phyloP scores from a whole-genome alignment of 129 eudicot genomes.

The Mikania micrantha region DNA sequence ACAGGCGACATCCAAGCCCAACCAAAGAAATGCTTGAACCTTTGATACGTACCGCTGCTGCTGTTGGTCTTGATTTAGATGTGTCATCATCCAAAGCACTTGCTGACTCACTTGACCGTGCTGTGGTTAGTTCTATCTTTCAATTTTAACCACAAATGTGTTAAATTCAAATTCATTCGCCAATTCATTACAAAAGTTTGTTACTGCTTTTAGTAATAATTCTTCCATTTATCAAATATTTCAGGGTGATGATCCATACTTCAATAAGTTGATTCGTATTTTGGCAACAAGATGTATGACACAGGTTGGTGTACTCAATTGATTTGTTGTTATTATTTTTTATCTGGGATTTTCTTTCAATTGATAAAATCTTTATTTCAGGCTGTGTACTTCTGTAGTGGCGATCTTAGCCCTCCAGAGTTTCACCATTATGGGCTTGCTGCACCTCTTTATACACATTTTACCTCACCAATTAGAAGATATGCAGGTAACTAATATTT shows the following conservation, averaged over 20 bases:
- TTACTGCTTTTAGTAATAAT: neutral
- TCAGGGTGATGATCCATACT: conserved; percentile 91
- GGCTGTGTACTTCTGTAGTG: conserved; percentile 99
- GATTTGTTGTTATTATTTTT: neutral
- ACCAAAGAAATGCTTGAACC: conserved; percentile 99
- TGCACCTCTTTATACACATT: conserved; percentile 82
- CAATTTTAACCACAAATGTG: neutral
- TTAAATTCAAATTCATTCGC: neutral
- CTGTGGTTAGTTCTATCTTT: conserved; percentile 52
- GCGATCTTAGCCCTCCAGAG: conserved; percentile 93
- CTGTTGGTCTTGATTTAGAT: conserved; percentile 79
- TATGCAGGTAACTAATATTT: conserved; percentile 62
- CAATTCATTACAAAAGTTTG: neutral
- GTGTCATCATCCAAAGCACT: conserved; percentile 91
- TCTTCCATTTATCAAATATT: neutral
- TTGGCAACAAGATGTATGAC: conserved; percentile 98
- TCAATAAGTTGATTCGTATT: conserved; percentile 88
- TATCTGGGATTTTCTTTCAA: neutral
- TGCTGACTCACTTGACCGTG: conserved; percentile 97
- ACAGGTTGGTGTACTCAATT: conserved; percentile 47
- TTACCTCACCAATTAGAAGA: conserved; percentile 98
- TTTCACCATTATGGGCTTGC: conserved; percentile 95
- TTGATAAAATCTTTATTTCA: conserved; percentile 22
- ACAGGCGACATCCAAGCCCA: conserved; percentile 97
- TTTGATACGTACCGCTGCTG: conserved; percentile 81